A percentile compares a stretch with the other conserved stretches of the same genome.
phyloP scores from a whole-genome alignment of 495 filamentous ascomycete species.

The Thermochaetoides thermophila region DNA sequence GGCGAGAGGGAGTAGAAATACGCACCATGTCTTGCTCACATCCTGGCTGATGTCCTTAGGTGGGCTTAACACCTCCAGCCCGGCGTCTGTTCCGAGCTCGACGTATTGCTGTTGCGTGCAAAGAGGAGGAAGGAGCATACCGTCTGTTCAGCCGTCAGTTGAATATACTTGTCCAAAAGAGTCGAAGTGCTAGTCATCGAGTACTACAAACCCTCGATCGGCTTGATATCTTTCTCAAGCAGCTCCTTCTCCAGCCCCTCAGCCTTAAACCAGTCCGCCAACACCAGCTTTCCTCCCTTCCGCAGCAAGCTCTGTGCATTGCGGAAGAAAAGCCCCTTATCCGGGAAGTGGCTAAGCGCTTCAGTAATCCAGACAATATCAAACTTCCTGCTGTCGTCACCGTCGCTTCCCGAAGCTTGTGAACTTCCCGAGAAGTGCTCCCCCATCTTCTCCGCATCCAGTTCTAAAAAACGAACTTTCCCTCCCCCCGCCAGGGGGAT shows the following conservation, averaged over 20 bases:
- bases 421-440: constrained; percentile 28
- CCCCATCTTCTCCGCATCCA: constrained; percentile 44
- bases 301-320: constrained; percentile 31
- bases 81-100: constrained; percentile 28
- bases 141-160: no score
- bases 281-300: constrained; percentile 30
- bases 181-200: no score
- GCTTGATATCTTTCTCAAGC: constrained; percentile 36
- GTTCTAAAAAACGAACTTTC: constrained; percentile 35
- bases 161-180: no score
- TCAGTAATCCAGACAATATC: constrained; percentile 46
- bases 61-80: constrained; percentile 23
- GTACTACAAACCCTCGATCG: constrained; percentile 32
- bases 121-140: constrained; percentile 40
- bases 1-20: constrained; percentile 1
- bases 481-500: constrained; percentile 22
- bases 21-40: constrained; percentile 44
- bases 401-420: background rate
- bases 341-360: constrained; percentile 41
- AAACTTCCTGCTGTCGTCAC: constrained; percentile 15
- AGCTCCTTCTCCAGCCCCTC: constrained; percentile 27
- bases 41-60: constrained; percentile 42
- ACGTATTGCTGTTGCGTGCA: constrained; percentile 37
- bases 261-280: constrained; percentile 43
- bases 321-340: constrained; percentile 39